Evolutionary conservation across 352 stramenopile species (phyloP), one percentile per base, ranked within the genome.

Genomic region (Globisporangium ultimum): DNA sequence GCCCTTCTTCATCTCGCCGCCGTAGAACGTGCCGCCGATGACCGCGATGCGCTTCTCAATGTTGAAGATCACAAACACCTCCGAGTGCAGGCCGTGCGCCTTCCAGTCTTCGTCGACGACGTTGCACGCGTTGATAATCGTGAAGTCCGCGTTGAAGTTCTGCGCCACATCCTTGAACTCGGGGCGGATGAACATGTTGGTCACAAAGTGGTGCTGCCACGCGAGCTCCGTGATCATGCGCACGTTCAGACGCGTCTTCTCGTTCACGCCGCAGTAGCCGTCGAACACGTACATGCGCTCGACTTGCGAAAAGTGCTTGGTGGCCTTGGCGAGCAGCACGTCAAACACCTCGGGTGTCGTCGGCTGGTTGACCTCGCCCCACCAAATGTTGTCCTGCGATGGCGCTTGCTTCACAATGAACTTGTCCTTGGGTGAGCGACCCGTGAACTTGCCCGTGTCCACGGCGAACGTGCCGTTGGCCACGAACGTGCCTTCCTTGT

Each of bases 1-100:
- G 55, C 76, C 76, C 74, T 87, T 84, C 73, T 84, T 87, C 74
- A 84, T 87, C 61, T 87, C 77, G 43, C 77, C 77, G 45, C 77
- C 77, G 71, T 87, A 87, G 43, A 76, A 84, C 15, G 77, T 87
- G 61, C 77, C 77, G 49, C 74, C 74, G 56, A 87, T 87, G 56
- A 87, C 67, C 9, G 77, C 77, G 20, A 84, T 34, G 56, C 63
- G 69, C 68, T 83, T 81, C 57, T 87, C 76, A 72, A 87, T 83
- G 76, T 87, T 87, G 63, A 87, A 87, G 41, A 80, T 71, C 45
- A 86, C 74, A 67, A 83, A 83, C 54, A 83, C 73, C 48, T 86
- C 76, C 68, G 72, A 83, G 66, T 86, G 60, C 28, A 86, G 66
- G 0, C 67, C 70, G 53, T 86, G 76, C 28, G 60, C 73, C 53